Conservation (phyloP, 2,329 filamentous ascomycete genomes). For the Verticillium albo-atrum region DNA sequence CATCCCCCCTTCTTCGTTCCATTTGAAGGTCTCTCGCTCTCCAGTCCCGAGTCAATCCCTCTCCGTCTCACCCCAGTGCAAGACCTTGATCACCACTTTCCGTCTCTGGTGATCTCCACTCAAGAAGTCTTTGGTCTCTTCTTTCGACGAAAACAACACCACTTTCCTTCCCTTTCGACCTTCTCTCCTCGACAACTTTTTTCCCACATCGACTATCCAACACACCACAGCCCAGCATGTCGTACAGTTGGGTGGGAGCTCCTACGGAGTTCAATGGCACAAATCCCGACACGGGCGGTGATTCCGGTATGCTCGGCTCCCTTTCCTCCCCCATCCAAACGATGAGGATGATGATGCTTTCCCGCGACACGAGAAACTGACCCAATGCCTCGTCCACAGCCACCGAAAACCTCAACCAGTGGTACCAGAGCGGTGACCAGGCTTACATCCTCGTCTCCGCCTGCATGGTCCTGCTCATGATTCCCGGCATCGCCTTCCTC, state of each 20-base stretch:
- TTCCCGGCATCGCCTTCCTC: slow-evolving; percentile 93
- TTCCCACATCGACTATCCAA: neutral
- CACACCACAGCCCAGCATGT: slow-evolving; percentile 38
- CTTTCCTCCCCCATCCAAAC: neutral
- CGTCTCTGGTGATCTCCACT: neutral
- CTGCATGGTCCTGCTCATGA: slow-evolving; percentile 94
- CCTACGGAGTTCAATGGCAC: slow-evolving; percentile 61
- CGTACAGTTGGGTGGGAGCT: slow-evolving; percentile 55
- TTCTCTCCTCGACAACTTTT: neutral
- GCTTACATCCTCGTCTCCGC: slow-evolving; percentile 87
- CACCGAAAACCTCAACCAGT: slow-evolving; percentile 88
- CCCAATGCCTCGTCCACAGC: slow-evolving; percentile 40
- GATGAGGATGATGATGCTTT: too few species aligned
- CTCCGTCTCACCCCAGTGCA: too few species aligned
- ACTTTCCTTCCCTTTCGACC: neutral
- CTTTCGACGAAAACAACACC: neutral
- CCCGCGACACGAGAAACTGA: too few species aligned
- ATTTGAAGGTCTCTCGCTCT: neutral
- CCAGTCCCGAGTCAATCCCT: neutral
- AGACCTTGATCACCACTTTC: neutral
- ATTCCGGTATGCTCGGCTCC: slow-evolving; percentile 62
- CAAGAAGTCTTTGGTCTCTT: neutral
- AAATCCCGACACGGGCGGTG: slow-evolving; percentile 61
- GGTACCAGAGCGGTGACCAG: slow-evolving; percentile 87
- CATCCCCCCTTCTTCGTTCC: neutral